phyloP scores from a whole-genome alignment of 139 green algal genomes.

The Chlorella sp. region DNA sequence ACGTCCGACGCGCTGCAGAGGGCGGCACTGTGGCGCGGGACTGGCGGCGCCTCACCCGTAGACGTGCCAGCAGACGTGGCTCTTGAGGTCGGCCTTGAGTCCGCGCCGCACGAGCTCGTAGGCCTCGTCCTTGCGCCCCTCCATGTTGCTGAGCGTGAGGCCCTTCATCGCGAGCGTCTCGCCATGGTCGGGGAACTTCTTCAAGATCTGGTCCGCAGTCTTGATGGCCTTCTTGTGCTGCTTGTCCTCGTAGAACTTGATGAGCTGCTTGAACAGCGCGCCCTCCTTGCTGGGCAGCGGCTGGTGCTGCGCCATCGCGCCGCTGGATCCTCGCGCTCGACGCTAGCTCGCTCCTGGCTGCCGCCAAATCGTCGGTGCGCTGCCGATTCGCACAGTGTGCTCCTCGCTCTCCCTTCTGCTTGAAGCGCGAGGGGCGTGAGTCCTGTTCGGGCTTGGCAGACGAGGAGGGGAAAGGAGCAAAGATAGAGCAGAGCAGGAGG shows the following conservation, averaged over 20 bases:
- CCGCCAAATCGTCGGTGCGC: too few relatives aligned
- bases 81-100: constrained; percentile 80
- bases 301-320: constrained; percentile 16
- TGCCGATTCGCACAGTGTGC: too few relatives aligned
- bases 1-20: too few relatives aligned
- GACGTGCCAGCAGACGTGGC: constrained; percentile 98
- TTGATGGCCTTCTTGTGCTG: constrained; percentile 98
- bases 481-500: too few relatives aligned
- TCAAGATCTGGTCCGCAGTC: constrained; percentile 89
- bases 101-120: constrained; percentile 89
- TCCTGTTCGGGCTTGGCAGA: too few relatives aligned
- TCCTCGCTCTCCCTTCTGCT: too few relatives aligned
- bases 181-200: constrained; percentile 93
- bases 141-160: constrained; percentile 79
- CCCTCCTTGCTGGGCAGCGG: constrained; percentile 71
- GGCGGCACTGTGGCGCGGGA: too few relatives aligned
- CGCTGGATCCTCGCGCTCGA: too few relatives aligned
- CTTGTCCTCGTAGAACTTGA: constrained; percentile 95
- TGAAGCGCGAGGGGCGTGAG: too few relatives aligned
- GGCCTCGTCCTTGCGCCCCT: constrained; percentile 79
- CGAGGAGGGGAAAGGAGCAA: too few relatives aligned
- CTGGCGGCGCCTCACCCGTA: constrained; percentile 74
- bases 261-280: constrained; percentile 59
- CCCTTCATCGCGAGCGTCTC: constrained; percentile 98
- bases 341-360: too few relatives aligned